Percentiles rank a stretch among this genome's conserved stretches.
phyloP scores from a whole-genome alignment of 805 yeast genomes.

The Monosporozyma solicola region DNA sequence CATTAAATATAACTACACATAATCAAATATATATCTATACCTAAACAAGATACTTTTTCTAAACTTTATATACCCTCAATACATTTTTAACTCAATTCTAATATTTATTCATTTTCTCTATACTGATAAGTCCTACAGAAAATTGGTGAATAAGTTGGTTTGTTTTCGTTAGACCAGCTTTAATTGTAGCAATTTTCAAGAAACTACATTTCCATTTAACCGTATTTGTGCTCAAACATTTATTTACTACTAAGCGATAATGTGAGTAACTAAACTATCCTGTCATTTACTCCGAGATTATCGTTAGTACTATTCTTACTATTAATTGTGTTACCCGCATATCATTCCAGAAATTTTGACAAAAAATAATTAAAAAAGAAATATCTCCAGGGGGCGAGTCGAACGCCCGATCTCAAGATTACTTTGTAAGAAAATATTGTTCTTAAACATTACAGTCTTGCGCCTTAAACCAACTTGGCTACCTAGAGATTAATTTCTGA shows the following conservation, averaged over 20 bases:
- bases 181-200: no score
- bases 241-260: no score
- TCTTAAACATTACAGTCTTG: slow-evolving; percentile 1
- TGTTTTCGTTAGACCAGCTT: no score
- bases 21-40: not conserved
- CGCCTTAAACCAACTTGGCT: slow-evolving; percentile 2
- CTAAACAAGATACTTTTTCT: no score
- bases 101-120: not conserved
- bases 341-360: not conserved
- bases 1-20: slow-evolving; percentile 1
- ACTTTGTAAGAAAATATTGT: not conserved
- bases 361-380: not conserved
- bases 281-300: not conserved
- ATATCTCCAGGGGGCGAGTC: slow-evolving; percentile 2
- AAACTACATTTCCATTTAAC: no score
- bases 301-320: no score
- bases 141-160: no score
- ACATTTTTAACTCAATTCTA: not conserved
- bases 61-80: not conserved
- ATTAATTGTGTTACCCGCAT: not conserved
- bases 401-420: slow-evolving; percentile 2
- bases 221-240: no score
- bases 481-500: not conserved
- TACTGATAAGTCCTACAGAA: no score
- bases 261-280: no score